Evolutionary conservation across 177 flowering plant species (phyloP).

Genomic region (Tripterygium wilfordii): DNA sequence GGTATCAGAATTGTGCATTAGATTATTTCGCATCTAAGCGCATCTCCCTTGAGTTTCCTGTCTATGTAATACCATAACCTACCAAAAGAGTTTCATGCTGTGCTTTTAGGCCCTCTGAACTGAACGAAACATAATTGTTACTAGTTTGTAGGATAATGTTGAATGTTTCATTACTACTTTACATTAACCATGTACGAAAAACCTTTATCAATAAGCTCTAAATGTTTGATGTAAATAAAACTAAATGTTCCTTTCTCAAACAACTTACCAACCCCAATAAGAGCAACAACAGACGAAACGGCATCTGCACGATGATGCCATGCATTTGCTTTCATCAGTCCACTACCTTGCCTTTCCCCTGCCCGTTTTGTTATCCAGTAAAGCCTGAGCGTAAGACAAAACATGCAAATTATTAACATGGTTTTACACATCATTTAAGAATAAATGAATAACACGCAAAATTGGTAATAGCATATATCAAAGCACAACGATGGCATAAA

Average conservation of each 20-base stretch:
- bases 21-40: no score
- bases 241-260: neutral
- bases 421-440: no score
- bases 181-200: neutral
- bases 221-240: neutral
- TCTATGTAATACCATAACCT: no score
- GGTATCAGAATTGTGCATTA: no score
- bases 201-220: neutral
- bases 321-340: constrained; percentile 95
- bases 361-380: constrained; percentile 91
- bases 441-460: no score
- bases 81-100: no score
- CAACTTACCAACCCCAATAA: constrained; percentile 90
- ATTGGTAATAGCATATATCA: no score
- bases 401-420: neutral
- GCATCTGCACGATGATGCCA: constrained; percentile 99
- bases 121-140: no score
- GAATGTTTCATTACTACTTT: no score
- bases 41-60: no score
- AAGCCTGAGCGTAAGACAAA: constrained; percentile 47
- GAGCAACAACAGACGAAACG: constrained; percentile 87
- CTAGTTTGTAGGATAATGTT: neutral
- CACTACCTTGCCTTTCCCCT: constrained; percentile 85
- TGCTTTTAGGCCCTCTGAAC: no score
- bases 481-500: no score